Conservation (phyloP, 306 rosid species). For the Citrullus colocynthis region DNA sequence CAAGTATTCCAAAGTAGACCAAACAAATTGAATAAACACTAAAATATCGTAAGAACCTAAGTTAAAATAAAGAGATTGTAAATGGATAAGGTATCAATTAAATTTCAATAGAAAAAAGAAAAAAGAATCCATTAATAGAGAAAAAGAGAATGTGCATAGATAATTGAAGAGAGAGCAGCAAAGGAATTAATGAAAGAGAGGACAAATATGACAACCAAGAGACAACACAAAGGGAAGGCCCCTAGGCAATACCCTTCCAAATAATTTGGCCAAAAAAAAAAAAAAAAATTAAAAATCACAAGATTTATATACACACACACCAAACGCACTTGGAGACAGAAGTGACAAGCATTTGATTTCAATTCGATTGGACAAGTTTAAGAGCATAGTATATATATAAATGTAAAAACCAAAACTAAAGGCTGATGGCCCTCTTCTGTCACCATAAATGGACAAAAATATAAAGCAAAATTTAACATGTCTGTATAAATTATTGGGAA, state of each 20-base stretch:
- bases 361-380: neutral
- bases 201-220: neutral
- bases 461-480: neutral
- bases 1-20: too few relatives aligned
- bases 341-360: neutral
- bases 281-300: neutral
- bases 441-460: neutral
- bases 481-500: too few relatives aligned
- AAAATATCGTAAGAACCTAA: too few relatives aligned
- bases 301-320: neutral
- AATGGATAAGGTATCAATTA: too few relatives aligned
- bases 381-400: neutral
- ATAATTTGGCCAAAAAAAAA: neutral
- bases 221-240: neutral
- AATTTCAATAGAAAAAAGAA: too few relatives aligned
- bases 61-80: too few relatives aligned
- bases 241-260: neutral
- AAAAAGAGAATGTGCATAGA: neutral
- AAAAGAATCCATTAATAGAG: too few relatives aligned
- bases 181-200: neutral
- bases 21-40: too few relatives aligned
- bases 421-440: neutral
- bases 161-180: neutral
- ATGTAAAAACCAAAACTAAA: neutral
- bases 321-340: neutral